Base-by-base conservation (phyloP, 2,329 filamentous ascomycete species). In the Sporothrix curviconia region DNA sequence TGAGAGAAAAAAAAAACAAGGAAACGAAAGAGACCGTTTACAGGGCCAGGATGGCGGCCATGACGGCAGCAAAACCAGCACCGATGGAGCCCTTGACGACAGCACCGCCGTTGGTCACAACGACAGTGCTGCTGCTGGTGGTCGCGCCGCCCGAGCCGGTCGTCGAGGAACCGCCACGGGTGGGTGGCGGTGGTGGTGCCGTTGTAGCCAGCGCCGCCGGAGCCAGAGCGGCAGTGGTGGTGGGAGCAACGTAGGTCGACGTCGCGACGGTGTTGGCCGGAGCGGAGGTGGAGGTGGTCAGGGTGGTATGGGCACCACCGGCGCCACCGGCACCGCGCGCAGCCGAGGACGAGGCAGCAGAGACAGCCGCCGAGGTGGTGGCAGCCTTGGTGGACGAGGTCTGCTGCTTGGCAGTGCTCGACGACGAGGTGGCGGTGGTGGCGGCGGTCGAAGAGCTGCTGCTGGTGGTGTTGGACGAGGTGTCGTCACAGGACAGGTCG, bases 401-500 rank as follows among this genome's bases (percentile, higher is more conserved):
- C 28, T n/a, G n/a, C n/a, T n/a, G n/a, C n/a, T n/a, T n/a, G n/a
- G n/a, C n/a, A n/a, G n/a, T n/a, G n/a, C n/a, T n/a, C n/a, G n/a
- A n/a, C n/a, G n/a, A n/a, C n/a, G 28, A 32, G 12, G 34, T 47
- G 40, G 53, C 24, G 14, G 52, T 17, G 11, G 37, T n/a, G 47
- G 47, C 7, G 17, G 40, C 7, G 15, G 57, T 15, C 34, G 24
- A 55, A 43, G 67, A 59, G 30, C 64, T 58, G 28, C 66, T 57
- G 47, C 61, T 60, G 44, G 63, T 63, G 56, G 65, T 57, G 43
- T 62, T 59, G 37, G 54, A 39, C 34, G 42, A 56, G 40, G 53
- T 19, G 66, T 72, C 67, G 56, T 70, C 69, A 74, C 84, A 89
- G 44, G 79, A 80, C 55, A 88, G 79, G 66, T 87, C 81, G 67